Conservation (phyloP, 2,329 filamentous ascomycete species). For the Talaromyces sp. region DNA sequence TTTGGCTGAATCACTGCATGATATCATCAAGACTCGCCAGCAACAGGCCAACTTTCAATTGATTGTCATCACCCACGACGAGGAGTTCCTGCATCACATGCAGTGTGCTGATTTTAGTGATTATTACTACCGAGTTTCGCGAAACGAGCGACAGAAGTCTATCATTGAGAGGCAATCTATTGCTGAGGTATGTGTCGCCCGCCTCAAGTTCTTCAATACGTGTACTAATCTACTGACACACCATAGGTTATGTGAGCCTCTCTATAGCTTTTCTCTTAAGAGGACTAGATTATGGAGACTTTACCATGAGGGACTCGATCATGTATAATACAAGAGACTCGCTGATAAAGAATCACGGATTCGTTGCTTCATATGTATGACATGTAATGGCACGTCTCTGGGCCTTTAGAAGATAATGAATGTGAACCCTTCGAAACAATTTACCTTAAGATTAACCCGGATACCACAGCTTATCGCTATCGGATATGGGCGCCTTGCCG, state of each 20-base stretch:
- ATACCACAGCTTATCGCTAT: background rate
- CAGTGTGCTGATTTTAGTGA: slow-evolving; percentile 90
- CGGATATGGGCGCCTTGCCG: background rate
- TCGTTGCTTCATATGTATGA: background rate
- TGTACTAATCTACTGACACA: background rate
- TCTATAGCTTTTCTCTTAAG: background rate
- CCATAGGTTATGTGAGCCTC: slow-evolving; percentile 17
- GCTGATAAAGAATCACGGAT: background rate
- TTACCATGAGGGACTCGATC: background rate
- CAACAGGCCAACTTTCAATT: slow-evolving; percentile 94
- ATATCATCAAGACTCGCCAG: slow-evolving; percentile 78
- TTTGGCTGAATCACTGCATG: slow-evolving; percentile 76
- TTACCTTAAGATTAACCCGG: background rate
- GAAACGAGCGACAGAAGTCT: slow-evolving; percentile 82
- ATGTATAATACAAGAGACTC: background rate
- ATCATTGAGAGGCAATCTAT: slow-evolving; percentile 67
- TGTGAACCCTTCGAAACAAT: background rate
- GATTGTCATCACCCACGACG: slow-evolving; percentile 98
- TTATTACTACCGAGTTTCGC: slow-evolving; percentile 79
- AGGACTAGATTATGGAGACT: background rate
- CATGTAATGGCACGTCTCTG: background rate
- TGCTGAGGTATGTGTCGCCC: slow-evolving; percentile 42
- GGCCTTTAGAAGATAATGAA: background rate
- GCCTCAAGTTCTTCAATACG: background rate
- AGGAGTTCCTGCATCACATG: slow-evolving; percentile 92